These are phyloP conservation scores for Diplodia intermedia DNA, from an alignment of 2,329 filamentous ascomycete genomes.

Conservation along the genomic window DNA sequence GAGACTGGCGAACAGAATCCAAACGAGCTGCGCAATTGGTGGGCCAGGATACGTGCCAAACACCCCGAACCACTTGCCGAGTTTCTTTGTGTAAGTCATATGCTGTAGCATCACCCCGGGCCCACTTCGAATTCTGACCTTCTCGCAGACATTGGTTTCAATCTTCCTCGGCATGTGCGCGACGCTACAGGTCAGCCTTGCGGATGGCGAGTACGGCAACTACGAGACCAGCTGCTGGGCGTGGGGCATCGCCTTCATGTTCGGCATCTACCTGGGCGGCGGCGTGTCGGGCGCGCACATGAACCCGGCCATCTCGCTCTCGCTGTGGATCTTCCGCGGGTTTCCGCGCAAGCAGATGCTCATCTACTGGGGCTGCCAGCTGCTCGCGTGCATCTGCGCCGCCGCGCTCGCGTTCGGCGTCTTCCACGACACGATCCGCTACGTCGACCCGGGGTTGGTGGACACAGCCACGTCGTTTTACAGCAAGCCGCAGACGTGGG, in stretches of 20 bases:
- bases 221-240: constrained; percentile 32
- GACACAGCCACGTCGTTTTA: constrained; percentile 41
- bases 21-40: constrained; percentile 28
- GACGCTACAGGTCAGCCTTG: constrained; percentile 18
- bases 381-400: constrained; percentile 46
- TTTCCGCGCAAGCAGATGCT: constrained; percentile 42
- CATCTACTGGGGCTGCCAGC: constrained; percentile 45
- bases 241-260: constrained; percentile 65
- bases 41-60: constrained; percentile 26
- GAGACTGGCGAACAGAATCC: constrained; percentile 14
- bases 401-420: constrained; percentile 47
- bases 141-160: constrained; percentile 6
- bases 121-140: not conserved
- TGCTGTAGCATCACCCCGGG: not conserved
- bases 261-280: constrained; percentile 55
- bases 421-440: constrained; percentile 47
- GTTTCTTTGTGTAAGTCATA: constrained; percentile 27
- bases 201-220: constrained; percentile 19
- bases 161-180: constrained; percentile 31
- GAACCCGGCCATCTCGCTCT: constrained; percentile 56
- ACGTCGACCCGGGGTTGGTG: constrained; percentile 34
- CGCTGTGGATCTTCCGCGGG: constrained; percentile 44
- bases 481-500: constrained; percentile 42
- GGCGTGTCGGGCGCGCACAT: constrained; percentile 58
- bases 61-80: constrained; percentile 31